These are phyloP conservation scores for Erythrobasidium hasegawianum DNA, from an alignment of 1,284 basidiomycete species.

Conservation along the genomic window DNA sequence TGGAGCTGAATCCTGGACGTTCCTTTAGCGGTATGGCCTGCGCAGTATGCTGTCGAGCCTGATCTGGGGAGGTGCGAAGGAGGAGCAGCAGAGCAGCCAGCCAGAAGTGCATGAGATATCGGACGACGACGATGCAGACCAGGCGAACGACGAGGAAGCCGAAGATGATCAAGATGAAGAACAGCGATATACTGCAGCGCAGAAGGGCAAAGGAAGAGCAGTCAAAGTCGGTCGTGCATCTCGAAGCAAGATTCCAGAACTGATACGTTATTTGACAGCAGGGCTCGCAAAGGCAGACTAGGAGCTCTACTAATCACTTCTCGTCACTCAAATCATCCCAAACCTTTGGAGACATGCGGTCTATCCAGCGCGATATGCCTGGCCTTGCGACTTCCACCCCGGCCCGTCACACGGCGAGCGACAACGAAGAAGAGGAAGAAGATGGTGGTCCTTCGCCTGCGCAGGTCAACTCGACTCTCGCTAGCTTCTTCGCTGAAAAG, in stretches of 20 bases:
- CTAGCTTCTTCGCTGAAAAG: constrained; percentile 29
- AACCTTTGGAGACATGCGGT: constrained; percentile 27
- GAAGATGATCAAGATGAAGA: neutral
- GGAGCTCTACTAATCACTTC: neutral
- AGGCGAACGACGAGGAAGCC: neutral
- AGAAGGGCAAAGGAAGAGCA: constrained; percentile 32
- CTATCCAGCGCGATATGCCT: constrained; percentile 4
- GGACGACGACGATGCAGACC: constrained; percentile 11
- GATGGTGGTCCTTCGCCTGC: constrained; percentile 9
- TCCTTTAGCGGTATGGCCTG: constrained; percentile 17
- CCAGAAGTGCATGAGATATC: constrained; percentile 16
- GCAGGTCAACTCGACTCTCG: constrained; percentile 24
- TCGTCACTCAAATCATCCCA: constrained; percentile 6
- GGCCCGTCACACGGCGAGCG: neutral
- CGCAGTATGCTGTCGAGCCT: constrained; percentile 31
- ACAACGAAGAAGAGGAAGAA: neutral
- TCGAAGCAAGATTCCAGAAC: no score
- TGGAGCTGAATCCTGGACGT: neutral
- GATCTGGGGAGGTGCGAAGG: constrained; percentile 30
- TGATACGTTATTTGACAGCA: no score
- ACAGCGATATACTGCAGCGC: constrained; percentile 10
- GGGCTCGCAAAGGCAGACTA: no score
- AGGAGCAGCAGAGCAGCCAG: constrained; percentile 1
- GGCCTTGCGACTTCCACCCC: constrained; percentile 21
- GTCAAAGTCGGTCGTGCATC: neutral